Conservation (phyloP, 352 stramenopile genomes). For the Pythium apleroticum region DNA sequence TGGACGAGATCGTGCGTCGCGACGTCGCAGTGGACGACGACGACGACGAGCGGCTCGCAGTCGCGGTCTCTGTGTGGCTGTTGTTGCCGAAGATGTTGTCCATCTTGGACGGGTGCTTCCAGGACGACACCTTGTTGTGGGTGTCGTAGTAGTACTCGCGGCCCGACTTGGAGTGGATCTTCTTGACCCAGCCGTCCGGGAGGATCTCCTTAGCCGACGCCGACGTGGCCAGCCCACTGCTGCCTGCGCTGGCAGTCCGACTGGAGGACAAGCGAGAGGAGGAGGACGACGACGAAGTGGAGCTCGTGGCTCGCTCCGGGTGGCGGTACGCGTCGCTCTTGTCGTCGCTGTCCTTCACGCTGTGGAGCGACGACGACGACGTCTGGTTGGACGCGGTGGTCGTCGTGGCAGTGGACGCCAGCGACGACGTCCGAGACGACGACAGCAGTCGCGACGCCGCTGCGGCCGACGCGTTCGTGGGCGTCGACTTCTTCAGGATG, state of each 20-base stretch:
- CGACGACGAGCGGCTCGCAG: constrained; percentile 10
- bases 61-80: constrained; percentile 21
- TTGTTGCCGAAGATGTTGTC: constrained; percentile 61
- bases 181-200: constrained; percentile 67
- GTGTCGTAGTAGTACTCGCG: constrained; percentile 80
- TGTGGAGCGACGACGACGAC: constrained; percentile 23
- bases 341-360: constrained; percentile 29
- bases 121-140: constrained; percentile 66
- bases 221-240: constrained; percentile 26
- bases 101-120: constrained; percentile 64
- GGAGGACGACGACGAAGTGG: neutral
- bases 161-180: constrained; percentile 70
- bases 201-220: constrained; percentile 46
- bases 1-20: constrained; percentile 31
- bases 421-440: constrained; percentile 15
- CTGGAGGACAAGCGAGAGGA: constrained; percentile 3
- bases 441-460: constrained; percentile 2
- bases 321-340: constrained; percentile 36
- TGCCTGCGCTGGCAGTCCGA: neutral
- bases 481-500: constrained; percentile 35
- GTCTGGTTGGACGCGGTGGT: constrained; percentile 27
- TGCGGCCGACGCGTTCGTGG: constrained; percentile 15
- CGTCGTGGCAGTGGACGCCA: constrained; percentile 1
- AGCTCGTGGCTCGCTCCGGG: constrained; percentile 24
- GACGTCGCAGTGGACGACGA: constrained; percentile 20